phyloP scores from a whole-genome alignment of 352 stramenopile genomes.

The Aphanomyces astaci region DNA sequence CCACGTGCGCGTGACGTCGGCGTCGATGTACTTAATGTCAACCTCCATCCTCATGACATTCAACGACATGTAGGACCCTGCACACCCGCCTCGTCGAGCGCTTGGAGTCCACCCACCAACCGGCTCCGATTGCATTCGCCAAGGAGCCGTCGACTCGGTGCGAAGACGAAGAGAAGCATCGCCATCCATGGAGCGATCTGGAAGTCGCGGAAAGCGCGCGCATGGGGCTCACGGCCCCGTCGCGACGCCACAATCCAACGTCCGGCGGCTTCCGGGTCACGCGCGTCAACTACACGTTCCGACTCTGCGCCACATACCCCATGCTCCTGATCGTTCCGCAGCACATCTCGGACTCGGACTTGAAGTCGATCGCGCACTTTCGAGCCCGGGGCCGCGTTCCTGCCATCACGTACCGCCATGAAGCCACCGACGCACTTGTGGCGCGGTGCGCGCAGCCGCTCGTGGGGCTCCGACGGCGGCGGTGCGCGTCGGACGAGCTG shows the following conservation, averaged over 20 bases:
- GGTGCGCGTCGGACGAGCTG: slow-evolving; percentile 86
- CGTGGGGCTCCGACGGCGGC: slow-evolving; percentile 90
- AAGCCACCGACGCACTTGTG: slow-evolving; percentile 84
- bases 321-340: slow-evolving; percentile 84
- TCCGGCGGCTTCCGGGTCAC: slow-evolving; percentile 57
- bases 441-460: slow-evolving; percentile 91
- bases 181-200: neutral
- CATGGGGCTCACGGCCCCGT: neutral
- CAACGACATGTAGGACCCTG: neutral
- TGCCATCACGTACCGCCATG: slow-evolving; percentile 84
- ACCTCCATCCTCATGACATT: neutral
- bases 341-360: slow-evolving; percentile 85
- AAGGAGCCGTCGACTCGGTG: neutral
- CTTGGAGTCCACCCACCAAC: slow-evolving; percentile 6
- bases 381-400: slow-evolving; percentile 88
- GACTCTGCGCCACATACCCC: slow-evolving; percentile 76
- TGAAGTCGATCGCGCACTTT: slow-evolving; percentile 85
- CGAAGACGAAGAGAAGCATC: neutral
- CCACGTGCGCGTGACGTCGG: neutral
- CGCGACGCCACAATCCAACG: neutral
- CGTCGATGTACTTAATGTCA: neutral
- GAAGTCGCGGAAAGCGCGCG: neutral
- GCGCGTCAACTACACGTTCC: slow-evolving; percentile 66
- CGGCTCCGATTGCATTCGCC: slow-evolving; percentile 8
- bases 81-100: neutral